Conservation (phyloP, 768 basidiomycete species). For the Pluteus cervinus region DNA sequence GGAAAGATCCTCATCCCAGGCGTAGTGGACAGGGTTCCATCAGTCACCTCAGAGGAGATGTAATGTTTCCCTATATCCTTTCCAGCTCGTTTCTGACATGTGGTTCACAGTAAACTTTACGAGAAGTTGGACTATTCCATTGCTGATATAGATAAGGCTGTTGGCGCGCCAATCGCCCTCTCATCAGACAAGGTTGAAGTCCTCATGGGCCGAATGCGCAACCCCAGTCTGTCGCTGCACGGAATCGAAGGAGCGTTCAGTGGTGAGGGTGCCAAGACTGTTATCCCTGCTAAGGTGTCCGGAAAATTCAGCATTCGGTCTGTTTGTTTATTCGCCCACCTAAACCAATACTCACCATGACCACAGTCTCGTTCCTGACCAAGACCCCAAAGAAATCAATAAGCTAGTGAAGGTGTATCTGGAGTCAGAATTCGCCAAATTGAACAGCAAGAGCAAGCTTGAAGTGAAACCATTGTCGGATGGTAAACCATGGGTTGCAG, state of each 20-base stretch:
- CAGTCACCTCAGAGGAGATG: slow-evolving; percentile 51
- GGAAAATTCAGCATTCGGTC: slow-evolving; percentile 95
- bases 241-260: slow-evolving; percentile 96
- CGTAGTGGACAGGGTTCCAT: slow-evolving; percentile 82
- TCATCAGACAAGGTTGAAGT: slow-evolving; percentile 70
- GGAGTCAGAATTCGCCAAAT: slow-evolving; percentile 74
- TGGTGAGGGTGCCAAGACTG: slow-evolving; percentile 79
- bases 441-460: slow-evolving; percentile 80
- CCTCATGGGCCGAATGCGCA: slow-evolving; percentile 92
- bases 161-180: slow-evolving; percentile 71
- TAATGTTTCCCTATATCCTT: neutral
- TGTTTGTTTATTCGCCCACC: slow-evolving; percentile 12
- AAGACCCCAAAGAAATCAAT: slow-evolving; percentile 71
- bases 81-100: neutral
- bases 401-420: slow-evolving; percentile 68
- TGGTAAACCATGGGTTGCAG: slow-evolving; percentile 87
- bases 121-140: slow-evolving; percentile 67
- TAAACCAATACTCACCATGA: neutral
- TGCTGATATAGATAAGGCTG: slow-evolving; percentile 67
- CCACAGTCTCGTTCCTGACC: slow-evolving; percentile 75
- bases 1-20: slow-evolving; percentile 90
- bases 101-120: slow-evolving; percentile 55
- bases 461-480: slow-evolving; percentile 67
- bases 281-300: slow-evolving; percentile 83
- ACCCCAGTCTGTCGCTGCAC: slow-evolving; percentile 84